Evolutionary conservation across 1,139 yeast genomes (phyloP).

Genomic region (Pichia sp.): DNA sequence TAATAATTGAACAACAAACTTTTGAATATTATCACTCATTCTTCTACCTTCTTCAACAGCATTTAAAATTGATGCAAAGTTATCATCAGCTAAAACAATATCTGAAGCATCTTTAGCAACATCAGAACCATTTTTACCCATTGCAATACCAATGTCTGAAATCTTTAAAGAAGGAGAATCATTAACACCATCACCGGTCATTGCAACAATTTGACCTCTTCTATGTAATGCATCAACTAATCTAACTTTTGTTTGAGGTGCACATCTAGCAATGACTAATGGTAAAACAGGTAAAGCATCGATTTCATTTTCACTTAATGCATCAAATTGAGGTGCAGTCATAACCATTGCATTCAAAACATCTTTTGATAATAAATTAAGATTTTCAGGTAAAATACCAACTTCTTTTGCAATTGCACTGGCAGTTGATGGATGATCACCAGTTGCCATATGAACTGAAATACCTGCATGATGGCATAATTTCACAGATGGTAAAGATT

Average conservation of each 20-base stretch:
- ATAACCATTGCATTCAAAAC: slow-evolving; percentile 63
- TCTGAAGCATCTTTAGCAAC: slow-evolving; percentile 80
- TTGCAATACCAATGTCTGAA: slow-evolving; percentile 84
- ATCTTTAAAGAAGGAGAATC: slow-evolving; percentile 76
- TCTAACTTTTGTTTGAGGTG: slow-evolving; percentile 79
- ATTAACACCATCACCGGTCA: slow-evolving; percentile 88
- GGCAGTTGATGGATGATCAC: slow-evolving; percentile 82
- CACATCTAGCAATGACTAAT: slow-evolving; percentile 76
- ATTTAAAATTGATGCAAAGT: slow-evolving; percentile 68
- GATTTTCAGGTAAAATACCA: slow-evolving; percentile 69
- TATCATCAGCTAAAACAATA: slow-evolving; percentile 68
- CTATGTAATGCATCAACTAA: slow-evolving; percentile 81
- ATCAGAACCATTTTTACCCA: slow-evolving; percentile 78
- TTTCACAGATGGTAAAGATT: slow-evolving; percentile 61
- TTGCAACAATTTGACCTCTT: slow-evolving; percentile 63
- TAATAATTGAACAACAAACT: slow-evolving; percentile 71
- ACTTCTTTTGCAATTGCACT: slow-evolving; percentile 79
- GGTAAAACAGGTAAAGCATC: slow-evolving; percentile 68
- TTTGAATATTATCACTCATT: slow-evolving; percentile 75
- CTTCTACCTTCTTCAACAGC: slow-evolving; percentile 81
- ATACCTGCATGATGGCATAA: slow-evolving; percentile 72
- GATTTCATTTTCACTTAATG: slow-evolving; percentile 53
- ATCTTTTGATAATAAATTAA: slow-evolving; percentile 55
- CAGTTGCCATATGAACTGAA: slow-evolving; percentile 79
- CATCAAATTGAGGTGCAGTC: slow-evolving; percentile 72